A percentile compares a stretch with the other conserved stretches of the same genome.
These are phyloP conservation scores for Geotrichum phurueaensis DNA, from an alignment of 1,139 yeast genomes.

Conservation along the genomic window DNA sequence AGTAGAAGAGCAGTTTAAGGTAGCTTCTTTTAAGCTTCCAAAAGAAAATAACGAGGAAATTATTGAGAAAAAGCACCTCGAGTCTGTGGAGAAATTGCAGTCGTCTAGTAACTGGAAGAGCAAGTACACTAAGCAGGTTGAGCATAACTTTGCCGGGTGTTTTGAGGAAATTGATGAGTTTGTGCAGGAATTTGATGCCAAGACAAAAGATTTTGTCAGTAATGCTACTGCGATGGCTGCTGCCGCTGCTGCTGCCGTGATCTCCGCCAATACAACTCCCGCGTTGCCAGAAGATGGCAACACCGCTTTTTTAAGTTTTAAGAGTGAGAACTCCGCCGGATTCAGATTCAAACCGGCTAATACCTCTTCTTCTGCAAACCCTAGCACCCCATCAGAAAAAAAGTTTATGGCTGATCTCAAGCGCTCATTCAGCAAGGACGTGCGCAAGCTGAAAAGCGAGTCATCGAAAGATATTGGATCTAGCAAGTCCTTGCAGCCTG, in stretches of 20 bases:
- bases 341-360: background rate
- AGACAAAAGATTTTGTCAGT: conserved; percentile 5
- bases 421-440: background rate
- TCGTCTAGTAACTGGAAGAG: conserved; percentile 9
- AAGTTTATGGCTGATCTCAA: background rate
- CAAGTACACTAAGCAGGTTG: conserved; percentile 11
- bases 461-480: background rate
- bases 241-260: conserved; percentile 6
- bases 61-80: background rate
- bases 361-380: background rate
- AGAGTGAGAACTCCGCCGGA: conserved; percentile 2
- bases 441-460: background rate
- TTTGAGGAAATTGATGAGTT: conserved; percentile 17
- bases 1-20: background rate
- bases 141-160: conserved; percentile 15
- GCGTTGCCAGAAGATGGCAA: background rate
- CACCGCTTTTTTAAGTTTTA: background rate
- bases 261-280: background rate
- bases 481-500: background rate
- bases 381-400: background rate
- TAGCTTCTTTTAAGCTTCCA: background rate
- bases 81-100: background rate
- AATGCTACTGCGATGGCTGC: conserved; percentile 10
- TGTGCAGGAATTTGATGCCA: conserved; percentile 14
- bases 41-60: background rate